Evolutionary conservation across 768 basidiomycete genomes (phyloP), one percentile per base, ranked within the genome.

Genomic region (Serpula lacrymans): DNA sequence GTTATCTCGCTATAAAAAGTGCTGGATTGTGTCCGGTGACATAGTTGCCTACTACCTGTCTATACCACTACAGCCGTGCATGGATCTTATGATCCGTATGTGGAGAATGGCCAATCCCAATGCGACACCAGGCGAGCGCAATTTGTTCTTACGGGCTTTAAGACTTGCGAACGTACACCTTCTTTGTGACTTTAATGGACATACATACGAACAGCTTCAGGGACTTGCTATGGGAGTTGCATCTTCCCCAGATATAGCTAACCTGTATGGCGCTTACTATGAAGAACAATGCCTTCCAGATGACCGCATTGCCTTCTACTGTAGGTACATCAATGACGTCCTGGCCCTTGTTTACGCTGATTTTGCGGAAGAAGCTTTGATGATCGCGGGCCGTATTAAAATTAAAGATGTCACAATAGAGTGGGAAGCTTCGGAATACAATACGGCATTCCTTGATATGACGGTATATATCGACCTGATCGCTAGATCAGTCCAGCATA

Each of bases 211-310:
- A 13, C 51, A 52, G 18, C 8, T 17, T 20, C 25, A 43, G 17
- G 59, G 62, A 10, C 42, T 62, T 2, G 60, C 62, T 11, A 65
- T 63, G 59, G 62, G 62, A 7, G 58, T 65, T 4, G 52, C 64
- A 0, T 42, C 47, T 21, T 18, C 16, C 0, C 63, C 63, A 0
- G 62, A 65, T 28, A 33, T 66, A 4, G 62, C 63, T 4, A 61
- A 64, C 36, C 38, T 63, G 2, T 64, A 40, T 34, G 63, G 60
- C 2, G 45, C 24, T n/a, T 47, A 31, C 14, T 5, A 29, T 8
- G 14, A 63, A 37, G 9, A 29, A 0, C 21, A 38, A 3, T 8
- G 10, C 5, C 40, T 52, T 11, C 16, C 51, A 1, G 12, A 35
- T 20, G 21, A 56, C 29, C 49, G 12, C 12, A 5, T 30, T 26